Base-by-base conservation (phyloP, 768 basidiomycete genomes). In the Nidula microcarpa region DNA sequence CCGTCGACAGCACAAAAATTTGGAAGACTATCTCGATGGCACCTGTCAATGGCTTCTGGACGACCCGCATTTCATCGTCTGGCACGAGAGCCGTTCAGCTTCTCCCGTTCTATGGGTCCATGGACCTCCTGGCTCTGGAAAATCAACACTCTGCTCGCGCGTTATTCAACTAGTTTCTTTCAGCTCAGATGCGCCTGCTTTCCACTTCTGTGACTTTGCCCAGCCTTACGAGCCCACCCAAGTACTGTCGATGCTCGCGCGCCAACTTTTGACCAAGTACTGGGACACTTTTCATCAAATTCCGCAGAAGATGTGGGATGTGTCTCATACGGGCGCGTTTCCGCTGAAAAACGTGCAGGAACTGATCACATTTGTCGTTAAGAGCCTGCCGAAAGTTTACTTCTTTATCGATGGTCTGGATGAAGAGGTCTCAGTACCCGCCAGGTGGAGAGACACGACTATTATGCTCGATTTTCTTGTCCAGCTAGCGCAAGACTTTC, bases 191-290 rank as follows among this genome's bases (percentile, higher is more conserved):
- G 52, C 55, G 1, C 30, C 60, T 30, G 56, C 50, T 13, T 63
- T 61, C 44, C 57, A 63, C 46, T 63, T 65, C 48, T 65, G 45
- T 44, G 57, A 60, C 9, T 60, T 58, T 50, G 57, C 54, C 36
- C 50, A 53, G 23, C 35, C 18, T 16, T 35, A 54, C 44, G 44
- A 45, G 6, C 45, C 54, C 4, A 36, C 55, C 1, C 55, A 59
- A 43, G 56, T 53, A 5, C 54, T 65, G 6, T 53, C 54, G 4
- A 44, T 65, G 9, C 51, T 65, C 23, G 58, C 63, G 16, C 47
- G 36, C n/a, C 56, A 59, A 49, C 58, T 65, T 0, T 50, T 62
- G 17, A 48, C 57, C 16, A 39, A 34, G 5, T 41, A 62, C 41
- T 56, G 45, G 49, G 32, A 30, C 46, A 44, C 30, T 10, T 13